Evolutionary conservation across 2,329 filamentous ascomycete genomes (phyloP), one percentile per base, ranked within the genome.

Genomic region (Juglanconis oblonga): DNA sequence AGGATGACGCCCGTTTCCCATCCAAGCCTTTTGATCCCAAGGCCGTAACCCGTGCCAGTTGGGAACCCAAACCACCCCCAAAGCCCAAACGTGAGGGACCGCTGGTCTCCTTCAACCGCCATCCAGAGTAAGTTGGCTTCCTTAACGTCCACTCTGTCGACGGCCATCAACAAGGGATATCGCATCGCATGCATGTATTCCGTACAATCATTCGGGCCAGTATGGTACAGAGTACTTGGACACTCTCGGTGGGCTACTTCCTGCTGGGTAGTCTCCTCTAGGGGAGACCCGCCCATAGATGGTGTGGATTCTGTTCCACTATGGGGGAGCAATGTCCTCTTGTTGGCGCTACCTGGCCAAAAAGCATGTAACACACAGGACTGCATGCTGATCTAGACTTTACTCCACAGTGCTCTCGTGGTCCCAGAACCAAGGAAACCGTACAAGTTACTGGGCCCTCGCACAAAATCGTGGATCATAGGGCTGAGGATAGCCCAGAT

Each of bases 1-100:
- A 79, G 67, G 10, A 31, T 13, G 80, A 85, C 70, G 76, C 79
- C 52, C 81, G 81, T 67, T 82, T 82, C 64, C 82, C 77, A 71
- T 76, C 73, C 72, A 77, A 69, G 69, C 77, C 72, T n/a, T 96
- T 96, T 74, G 92, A 97, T 69, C 93, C 94, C 52, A 96, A 93
- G 73, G 89, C 90, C 62, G 83, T 92, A 52, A 93, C 92, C 29
- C 84, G 92, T 70, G 89, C 91, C 64, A 94, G 90, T 75, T 90
- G 85, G 79, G 78, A 86, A 69, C 83, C 85, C 11, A 84, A 85
- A 57, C 78, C 84, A 45, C 4, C 17, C 5, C 79, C 76, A 32
- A 87, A 82, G 69, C 81, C 84, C 47, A 88, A 89, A 79, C 83
- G 81, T 49, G 81, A 90, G 56, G 92, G 92, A 0, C 92, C 92